Conservation (phyloP, 495 filamentous ascomycete species). For the Apodospora peruviana region DNA sequence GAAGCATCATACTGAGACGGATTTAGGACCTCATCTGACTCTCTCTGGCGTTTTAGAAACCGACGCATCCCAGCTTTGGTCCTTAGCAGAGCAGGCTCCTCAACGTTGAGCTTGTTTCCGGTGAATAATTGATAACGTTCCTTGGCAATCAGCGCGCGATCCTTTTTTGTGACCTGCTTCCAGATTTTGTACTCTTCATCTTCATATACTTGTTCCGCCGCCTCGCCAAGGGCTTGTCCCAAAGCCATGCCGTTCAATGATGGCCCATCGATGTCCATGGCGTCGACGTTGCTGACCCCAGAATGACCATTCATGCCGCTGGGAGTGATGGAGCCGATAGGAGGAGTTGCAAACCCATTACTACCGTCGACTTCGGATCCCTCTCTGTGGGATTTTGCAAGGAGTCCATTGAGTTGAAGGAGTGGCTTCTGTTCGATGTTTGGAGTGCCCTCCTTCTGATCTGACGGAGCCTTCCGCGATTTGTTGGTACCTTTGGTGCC, state of each 20-base stretch:
- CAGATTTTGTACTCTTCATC: slow-evolving; percentile 93
- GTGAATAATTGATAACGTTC: slow-evolving; percentile 78
- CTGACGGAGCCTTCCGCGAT: slow-evolving; percentile 69
- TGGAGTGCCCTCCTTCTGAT: slow-evolving; percentile 76
- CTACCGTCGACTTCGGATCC: slow-evolving; percentile 57
- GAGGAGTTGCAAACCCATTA: slow-evolving; percentile 81
- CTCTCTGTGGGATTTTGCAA: slow-evolving; percentile 43
- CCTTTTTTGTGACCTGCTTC: slow-evolving; percentile 98
- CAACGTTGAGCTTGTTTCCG: slow-evolving; percentile 74
- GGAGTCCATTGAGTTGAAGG: slow-evolving; percentile 47
- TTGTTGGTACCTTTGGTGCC: slow-evolving; percentile 71
- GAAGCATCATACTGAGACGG: slow-evolving; percentile 40
- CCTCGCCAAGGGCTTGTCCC: slow-evolving; percentile 45
- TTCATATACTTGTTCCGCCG: slow-evolving; percentile 52
- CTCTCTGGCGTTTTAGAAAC: slow-evolving; percentile 70
- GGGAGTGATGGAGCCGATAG: slow-evolving; percentile 71
- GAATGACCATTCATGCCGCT: slow-evolving; percentile 63
- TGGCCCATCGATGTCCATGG: slow-evolving; percentile 74
- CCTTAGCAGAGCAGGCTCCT: slow-evolving; percentile 80
- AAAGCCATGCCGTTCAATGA: slow-evolving; percentile 57
- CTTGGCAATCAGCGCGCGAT: slow-evolving; percentile 78
- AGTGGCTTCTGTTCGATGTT: slow-evolving; percentile 57
- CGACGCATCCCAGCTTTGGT: slow-evolving; percentile 62
- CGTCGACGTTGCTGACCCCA: slow-evolving; percentile 66
- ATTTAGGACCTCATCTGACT: slow-evolving; percentile 41